phyloP scores from a whole-genome alignment of 495 filamentous ascomycete species.

The Thozetella sp. region DNA sequence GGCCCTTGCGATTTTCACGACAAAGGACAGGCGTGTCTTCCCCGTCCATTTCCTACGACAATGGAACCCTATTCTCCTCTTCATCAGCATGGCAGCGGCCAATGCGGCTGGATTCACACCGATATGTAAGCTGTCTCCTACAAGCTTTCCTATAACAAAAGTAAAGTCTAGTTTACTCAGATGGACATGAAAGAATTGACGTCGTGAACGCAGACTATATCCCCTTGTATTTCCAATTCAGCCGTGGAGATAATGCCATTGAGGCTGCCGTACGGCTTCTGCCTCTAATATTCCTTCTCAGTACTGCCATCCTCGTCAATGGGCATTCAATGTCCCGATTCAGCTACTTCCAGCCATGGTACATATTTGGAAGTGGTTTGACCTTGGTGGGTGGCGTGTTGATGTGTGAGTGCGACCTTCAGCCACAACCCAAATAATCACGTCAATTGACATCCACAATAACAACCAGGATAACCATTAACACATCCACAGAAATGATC shows the following conservation, averaged over 20 bases:
- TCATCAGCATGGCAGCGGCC: slow-evolving; percentile 31
- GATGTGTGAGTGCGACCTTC: slow-evolving; percentile 23
- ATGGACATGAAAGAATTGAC: no score
- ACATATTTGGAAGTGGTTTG: slow-evolving; percentile 46
- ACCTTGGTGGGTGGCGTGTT: slow-evolving; percentile 50
- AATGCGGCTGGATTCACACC: slow-evolving; percentile 34
- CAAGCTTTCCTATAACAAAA: no score
- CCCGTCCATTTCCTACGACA: slow-evolving; percentile 51
- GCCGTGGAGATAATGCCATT: slow-evolving; percentile 44
- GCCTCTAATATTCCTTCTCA: slow-evolving; percentile 54
- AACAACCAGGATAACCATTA: no score
- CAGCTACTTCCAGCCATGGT: slow-evolving; percentile 63
- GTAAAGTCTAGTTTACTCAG: no score
- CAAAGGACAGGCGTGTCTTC: slow-evolving; percentile 44
- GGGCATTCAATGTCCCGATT: slow-evolving; percentile 50
- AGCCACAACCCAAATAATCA: slow-evolving; percentile 38
- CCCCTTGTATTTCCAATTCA: slow-evolving; percentile 65
- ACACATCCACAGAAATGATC: slow-evolving; percentile 35
- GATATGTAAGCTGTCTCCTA: no score
- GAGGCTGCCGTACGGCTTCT: slow-evolving; percentile 56
- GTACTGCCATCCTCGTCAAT: slow-evolving; percentile 43
- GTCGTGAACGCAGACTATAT: no score
- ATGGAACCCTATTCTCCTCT: slow-evolving; percentile 44
- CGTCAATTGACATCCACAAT: no score
- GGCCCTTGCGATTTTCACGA: slow-evolving; percentile 48